Conservation (phyloP, 2,329 filamentous ascomycete genomes). For the Botrytis fragariae region DNA sequence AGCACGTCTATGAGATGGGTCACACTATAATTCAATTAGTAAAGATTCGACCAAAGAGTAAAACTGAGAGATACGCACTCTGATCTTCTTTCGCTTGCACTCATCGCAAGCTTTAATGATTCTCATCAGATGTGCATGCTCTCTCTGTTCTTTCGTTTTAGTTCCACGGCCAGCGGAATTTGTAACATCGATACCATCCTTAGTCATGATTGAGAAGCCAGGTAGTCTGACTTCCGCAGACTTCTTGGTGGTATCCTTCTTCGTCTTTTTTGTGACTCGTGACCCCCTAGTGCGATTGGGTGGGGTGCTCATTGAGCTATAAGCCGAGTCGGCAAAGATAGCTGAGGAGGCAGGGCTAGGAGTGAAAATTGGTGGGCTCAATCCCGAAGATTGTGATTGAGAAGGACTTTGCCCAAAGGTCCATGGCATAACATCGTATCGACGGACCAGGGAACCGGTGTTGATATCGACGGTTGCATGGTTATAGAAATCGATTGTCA, state of each 20-base stretch:
- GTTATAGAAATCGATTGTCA: constrained; percentile 60
- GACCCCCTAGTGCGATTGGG: constrained; percentile 22
- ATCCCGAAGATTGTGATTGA: constrained; percentile 53
- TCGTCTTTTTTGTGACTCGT: constrained; percentile 33
- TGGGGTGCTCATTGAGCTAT: constrained; percentile 33
- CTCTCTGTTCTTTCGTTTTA: constrained; percentile 66
- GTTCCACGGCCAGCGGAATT: constrained; percentile 59
- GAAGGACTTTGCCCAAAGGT: constrained; percentile 41
- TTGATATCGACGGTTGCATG: constrained; percentile 56
- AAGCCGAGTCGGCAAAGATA: constrained; percentile 39
- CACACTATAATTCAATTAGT: constrained; percentile 31
- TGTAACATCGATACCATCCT: constrained; percentile 61
- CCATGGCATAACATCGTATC: constrained; percentile 40
- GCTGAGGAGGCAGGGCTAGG: constrained; percentile 45
- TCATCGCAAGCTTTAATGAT: constrained; percentile 65
- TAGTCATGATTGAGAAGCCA: constrained; percentile 66
- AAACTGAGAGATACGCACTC: constrained; percentile 35
- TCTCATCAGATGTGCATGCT: constrained; percentile 64
- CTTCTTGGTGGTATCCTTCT: constrained; percentile 34
- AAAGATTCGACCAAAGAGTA: background rate
- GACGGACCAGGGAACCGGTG: constrained; percentile 55
- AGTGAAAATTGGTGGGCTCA: constrained; percentile 44
- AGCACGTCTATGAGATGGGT: constrained; percentile 34
- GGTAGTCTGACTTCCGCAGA: constrained; percentile 43
- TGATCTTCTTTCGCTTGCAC: constrained; percentile 62